These are phyloP conservation scores for Hypoxylon sp. DNA, from an alignment of 2,329 filamentous ascomycete species.

Conservation along the genomic window DNA sequence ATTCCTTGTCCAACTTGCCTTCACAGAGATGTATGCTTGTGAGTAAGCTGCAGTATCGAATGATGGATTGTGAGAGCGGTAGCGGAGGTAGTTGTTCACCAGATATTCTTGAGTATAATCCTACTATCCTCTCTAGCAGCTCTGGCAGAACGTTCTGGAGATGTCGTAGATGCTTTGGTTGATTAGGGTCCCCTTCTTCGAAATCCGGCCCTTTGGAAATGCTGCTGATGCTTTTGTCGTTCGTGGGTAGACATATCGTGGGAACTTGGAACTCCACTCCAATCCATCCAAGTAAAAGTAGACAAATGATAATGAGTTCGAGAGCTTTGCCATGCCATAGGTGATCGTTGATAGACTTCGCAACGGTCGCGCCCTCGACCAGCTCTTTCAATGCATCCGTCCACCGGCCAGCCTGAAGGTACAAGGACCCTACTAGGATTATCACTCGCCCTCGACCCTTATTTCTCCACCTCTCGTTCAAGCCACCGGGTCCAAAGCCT, in stretches of 20 bases:
- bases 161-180: constrained; percentile 68
- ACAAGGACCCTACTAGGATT: constrained; percentile 86
- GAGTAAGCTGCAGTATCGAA: constrained; percentile 80
- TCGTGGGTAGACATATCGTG: constrained; percentile 66
- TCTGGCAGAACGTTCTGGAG: constrained; percentile 77
- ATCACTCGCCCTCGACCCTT: constrained; percentile 85
- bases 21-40: constrained; percentile 76
- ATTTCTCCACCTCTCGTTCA: constrained; percentile 82
- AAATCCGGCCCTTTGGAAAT: constrained; percentile 54
- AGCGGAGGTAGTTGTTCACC: constrained; percentile 80
- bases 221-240: constrained; percentile 62
- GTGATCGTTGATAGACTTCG: constrained; percentile 87
- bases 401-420: constrained; percentile 92
- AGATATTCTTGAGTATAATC: constrained; percentile 79
- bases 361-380: constrained; percentile 81
- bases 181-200: constrained; percentile 61
- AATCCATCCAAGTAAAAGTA: constrained; percentile 88
- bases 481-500: constrained; percentile 79
- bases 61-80: constrained; percentile 79
- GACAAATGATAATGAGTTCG: constrained; percentile 86
- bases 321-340: constrained; percentile 98
- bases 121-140: constrained; percentile 80
- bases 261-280: constrained; percentile 87
- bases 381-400: constrained; percentile 88
- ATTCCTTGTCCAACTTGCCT: constrained; percentile 73